These are phyloP conservation scores for Fusarium tricinctum DNA, from an alignment of 2,329 filamentous ascomycete species.

Conservation along the genomic window DNA sequence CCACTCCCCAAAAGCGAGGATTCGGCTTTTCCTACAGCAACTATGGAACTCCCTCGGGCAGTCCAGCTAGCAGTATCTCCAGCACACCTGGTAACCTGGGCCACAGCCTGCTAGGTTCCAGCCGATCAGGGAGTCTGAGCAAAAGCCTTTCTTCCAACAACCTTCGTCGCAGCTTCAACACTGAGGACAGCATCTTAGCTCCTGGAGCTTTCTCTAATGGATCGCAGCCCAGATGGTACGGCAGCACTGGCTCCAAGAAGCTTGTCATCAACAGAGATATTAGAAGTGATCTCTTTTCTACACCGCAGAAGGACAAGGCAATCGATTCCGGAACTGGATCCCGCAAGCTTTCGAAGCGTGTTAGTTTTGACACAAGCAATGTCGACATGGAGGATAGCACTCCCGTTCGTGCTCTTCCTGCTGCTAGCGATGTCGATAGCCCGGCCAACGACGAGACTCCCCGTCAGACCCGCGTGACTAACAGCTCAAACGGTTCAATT, in stretches of 20 bases:
- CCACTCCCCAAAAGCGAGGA: slow-evolving; percentile 86
- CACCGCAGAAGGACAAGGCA: slow-evolving; percentile 68
- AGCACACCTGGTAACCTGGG: slow-evolving; percentile 78
- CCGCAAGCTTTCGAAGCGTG: slow-evolving; percentile 81
- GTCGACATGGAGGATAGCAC: slow-evolving; percentile 56
- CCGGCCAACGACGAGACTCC: slow-evolving; percentile 56
- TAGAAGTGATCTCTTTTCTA: slow-evolving; percentile 77
- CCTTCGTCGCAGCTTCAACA: slow-evolving; percentile 83
- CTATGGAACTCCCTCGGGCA: slow-evolving; percentile 84
- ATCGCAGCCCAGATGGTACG: slow-evolving; percentile 72
- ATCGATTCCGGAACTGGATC: slow-evolving; percentile 56
- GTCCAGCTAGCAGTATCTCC: slow-evolving; percentile 71
- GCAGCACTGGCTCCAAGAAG: slow-evolving; percentile 83
- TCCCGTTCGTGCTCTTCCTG: slow-evolving; percentile 55
- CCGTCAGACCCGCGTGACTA: slow-evolving; percentile 64
- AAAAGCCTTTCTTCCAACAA: slow-evolving; percentile 93
- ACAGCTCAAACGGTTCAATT: slow-evolving; percentile 56
- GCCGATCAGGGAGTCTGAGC: slow-evolving; percentile 77
- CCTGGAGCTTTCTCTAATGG: slow-evolving; percentile 87
- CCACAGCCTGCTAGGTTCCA: slow-evolving; percentile 75
- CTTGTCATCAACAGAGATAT: slow-evolving; percentile 92
- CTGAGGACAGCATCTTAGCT: slow-evolving; percentile 87
- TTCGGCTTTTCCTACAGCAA: slow-evolving; percentile 95
- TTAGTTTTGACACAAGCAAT: slow-evolving; percentile 86
- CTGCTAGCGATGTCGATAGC: slow-evolving; percentile 51